Base-by-base conservation (phyloP, 1,284 basidiomycete species). In the Ceratobasidium sp. region DNA sequence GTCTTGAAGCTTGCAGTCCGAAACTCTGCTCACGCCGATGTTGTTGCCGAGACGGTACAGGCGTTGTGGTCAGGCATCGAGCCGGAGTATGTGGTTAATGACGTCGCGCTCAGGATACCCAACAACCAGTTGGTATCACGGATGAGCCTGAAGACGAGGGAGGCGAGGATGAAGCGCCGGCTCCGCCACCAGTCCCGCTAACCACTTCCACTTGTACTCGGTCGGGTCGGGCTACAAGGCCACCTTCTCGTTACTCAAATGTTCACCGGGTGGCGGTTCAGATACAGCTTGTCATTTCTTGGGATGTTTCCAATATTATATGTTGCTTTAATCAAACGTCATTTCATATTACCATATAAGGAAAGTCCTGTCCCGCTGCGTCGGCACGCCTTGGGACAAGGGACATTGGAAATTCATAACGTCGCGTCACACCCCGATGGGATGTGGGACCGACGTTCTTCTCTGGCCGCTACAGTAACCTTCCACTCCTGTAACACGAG, bases 1-100 rank as follows among this genome's bases (percentile, higher is more conserved):
- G 78, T 80, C 14, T 80, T 84, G 66, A 85, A 86, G 78, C 79
- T 80, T n/a, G 79, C 81, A 14, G 79, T 83, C 5, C 81, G 82
- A 70, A 44, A 77, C 1, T 82, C 82, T 4, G 83, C 82, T 74
- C 83, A 84, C 55, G 81, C 81, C 27, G 82, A 83, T 57, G 52
- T 85, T 20, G 81, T 85, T 7, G 54, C 77, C 0, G 82, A 83
- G 64, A 80, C 81, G 0, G 70, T 78, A 3, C 38, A 23, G 2
- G 77, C 80, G 23, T 60, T 83, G 3, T 6, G 60, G 14, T 8
- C 38, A 1, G 81, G 79, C 0, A 68, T 52, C 0, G 41, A 41
- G 4, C 68, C 81, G 4, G 46, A 73, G 8, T 27, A 69, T 12
- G 59, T 83, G 41, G 44, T 77, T n/a, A 30, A 71, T 41, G 73